Evolutionary conservation across 2,329 filamentous ascomycete genomes (phyloP), one percentile per base, ranked within the genome.

Genomic region (Gnomoniopsis smithogilvyi): DNA sequence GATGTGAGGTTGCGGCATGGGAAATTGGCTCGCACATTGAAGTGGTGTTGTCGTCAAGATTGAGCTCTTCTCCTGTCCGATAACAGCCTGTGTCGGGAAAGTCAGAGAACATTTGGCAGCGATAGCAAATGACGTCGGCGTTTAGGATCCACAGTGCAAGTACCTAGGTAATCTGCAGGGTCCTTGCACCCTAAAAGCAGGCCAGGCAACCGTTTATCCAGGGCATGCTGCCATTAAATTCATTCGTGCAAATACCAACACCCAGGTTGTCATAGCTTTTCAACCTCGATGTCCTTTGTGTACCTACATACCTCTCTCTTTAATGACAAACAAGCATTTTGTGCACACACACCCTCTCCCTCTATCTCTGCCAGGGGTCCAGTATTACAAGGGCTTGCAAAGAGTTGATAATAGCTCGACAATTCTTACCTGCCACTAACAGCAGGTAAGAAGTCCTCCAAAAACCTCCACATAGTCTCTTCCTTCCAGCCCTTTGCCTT

Each of bases 391-490:
- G 17, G 21, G 21, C 21, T 19, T 19, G 14, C 38, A 4, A 4
- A 30, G 26, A 30, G 8, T 4, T 30, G 26, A 30, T 8, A 14
- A 6, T 10, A 15, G 15, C 11, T 41, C 4, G 12, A 41, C 17
- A 41, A 41, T 41, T 14, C 17, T 19, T 45, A n/a, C 45, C 24
- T 47, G 8, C 14, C 6, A 47, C 15, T 14, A 14, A 48, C n/a
- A 53, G 36, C 46, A 48, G 51, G n/a, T 14, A n/a, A 7, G 6
- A 62, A 50, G 3, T 64, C 63, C n/a, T 33, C 51, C 17, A 67
- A 46, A 21, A 67, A 67, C 6, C 34, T 55, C 64, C 64, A 67
- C 48, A 54, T 43, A 6, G 55, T 51, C 51, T 61, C 51, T 55
- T 64, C 56, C 10, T 56, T 50, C 59, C 59, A 64, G 6, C 59